Percentiles rank a stretch among this genome's conserved stretches.
These are phyloP conservation scores for Lobosporangium transversale DNA, from an alignment of 192 early-diverging fungal genomes.

Conservation along the genomic window DNA sequence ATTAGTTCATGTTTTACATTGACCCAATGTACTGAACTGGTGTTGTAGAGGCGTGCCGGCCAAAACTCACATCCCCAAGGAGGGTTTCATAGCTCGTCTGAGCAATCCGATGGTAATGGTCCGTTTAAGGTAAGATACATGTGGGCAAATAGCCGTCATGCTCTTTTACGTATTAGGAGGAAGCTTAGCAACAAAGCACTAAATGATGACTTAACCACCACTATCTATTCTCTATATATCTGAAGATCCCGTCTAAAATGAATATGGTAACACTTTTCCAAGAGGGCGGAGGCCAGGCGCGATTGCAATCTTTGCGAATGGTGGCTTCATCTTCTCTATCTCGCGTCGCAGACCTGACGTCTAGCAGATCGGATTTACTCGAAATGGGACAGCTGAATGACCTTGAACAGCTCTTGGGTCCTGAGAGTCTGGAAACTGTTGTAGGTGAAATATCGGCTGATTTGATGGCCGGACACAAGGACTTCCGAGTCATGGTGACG, in stretches of 20 bases:
- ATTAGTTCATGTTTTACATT: too few species aligned
- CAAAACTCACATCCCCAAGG: slow-evolving; percentile 24
- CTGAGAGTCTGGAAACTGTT: slow-evolving; percentile 10
- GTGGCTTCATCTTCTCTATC: slow-evolving; percentile 5
- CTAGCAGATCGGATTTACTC: neutral
- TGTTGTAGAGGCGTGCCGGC: slow-evolving; percentile 35
- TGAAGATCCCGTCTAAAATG: slow-evolving; percentile 29
- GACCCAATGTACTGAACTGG: too few species aligned
- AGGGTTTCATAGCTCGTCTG: neutral
- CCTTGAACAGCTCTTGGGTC: slow-evolving; percentile 14
- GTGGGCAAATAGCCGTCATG: neutral
- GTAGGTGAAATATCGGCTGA: slow-evolving; percentile 2
- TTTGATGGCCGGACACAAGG: slow-evolving; percentile 40
- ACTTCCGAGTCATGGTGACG: slow-evolving; percentile 21
- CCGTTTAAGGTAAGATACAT: slow-evolving; percentile 21
- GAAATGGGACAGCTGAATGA: slow-evolving; percentile 30
- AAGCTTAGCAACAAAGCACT: too few species aligned
- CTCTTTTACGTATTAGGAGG: too few species aligned
- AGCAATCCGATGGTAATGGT: slow-evolving; percentile 12
- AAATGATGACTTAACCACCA: neutral
- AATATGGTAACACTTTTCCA: slow-evolving; percentile 15
- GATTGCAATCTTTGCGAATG: neutral
- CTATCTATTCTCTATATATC: too few species aligned
- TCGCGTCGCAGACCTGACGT: neutral
- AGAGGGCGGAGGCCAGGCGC: slow-evolving; percentile 10